phyloP scores from a whole-genome alignment of 306 rosid genomes.

The Parietaria judaica region DNA sequence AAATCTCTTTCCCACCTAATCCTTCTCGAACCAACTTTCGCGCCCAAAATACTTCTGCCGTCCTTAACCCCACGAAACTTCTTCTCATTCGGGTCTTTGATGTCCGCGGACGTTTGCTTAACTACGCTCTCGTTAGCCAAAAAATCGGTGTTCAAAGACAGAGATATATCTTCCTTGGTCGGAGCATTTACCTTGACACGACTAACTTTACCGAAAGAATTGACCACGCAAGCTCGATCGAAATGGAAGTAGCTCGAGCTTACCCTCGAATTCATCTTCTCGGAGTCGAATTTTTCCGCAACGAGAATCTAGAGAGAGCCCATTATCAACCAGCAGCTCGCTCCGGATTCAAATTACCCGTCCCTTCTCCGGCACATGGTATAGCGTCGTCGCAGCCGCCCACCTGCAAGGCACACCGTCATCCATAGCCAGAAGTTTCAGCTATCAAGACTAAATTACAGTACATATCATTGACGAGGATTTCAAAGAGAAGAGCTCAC shows the following conservation, averaged over 20 bases:
- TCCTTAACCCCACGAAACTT: conserved; percentile 19
- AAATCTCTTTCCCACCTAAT: conserved; percentile 21
- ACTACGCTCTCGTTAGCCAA: conserved; percentile 7
- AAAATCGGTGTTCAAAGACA: conserved; percentile 5
- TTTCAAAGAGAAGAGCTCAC: too few species aligned
- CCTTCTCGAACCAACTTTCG: conserved; percentile 24
- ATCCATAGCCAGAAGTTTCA: too few species aligned
- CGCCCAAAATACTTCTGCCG: conserved; percentile 21
- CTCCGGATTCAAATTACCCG: too few species aligned
- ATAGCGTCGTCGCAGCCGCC: too few species aligned
- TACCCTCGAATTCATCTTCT: conserved; percentile 20
- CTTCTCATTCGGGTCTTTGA: conserved; percentile 23
- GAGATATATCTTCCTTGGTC: conserved; percentile 8
- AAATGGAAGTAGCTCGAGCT: conserved; percentile 21
- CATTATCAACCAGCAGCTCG: conserved; percentile 22
- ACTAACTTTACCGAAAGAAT: conserved; percentile 30
- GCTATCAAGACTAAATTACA: too few species aligned
- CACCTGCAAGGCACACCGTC: too few species aligned
- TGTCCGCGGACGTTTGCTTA: conserved; percentile 18
- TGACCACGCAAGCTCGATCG: conserved; percentile 26
- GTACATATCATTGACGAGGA: too few species aligned
- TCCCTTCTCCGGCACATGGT: too few species aligned
- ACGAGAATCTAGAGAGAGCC: conserved; percentile 47
- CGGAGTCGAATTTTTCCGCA: conserved; percentile 40
- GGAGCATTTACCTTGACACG: conserved; percentile 13